These are phyloP conservation scores for Calonectria henricotiae DNA, from an alignment of 2,329 filamentous ascomycete species.

Conservation along the genomic window DNA sequence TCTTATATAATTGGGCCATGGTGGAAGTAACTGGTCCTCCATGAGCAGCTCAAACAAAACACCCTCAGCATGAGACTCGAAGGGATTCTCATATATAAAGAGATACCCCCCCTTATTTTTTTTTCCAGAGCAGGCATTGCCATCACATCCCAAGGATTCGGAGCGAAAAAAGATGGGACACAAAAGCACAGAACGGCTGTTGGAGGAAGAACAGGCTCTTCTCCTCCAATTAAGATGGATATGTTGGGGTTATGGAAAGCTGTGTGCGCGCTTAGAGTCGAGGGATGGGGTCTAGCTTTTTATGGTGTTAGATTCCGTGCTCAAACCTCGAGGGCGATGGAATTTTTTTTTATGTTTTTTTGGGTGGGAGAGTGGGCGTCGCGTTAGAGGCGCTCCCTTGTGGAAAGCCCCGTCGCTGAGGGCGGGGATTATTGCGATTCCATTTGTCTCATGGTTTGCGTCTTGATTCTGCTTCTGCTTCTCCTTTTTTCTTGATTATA, in stretches of 20 bases:
- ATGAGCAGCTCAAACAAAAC: conserved; percentile 46
- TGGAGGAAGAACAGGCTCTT: conserved; percentile 48
- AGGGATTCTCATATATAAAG: conserved; percentile 42
- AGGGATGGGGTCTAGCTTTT: conserved; percentile 31
- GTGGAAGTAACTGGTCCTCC: conserved; percentile 47
- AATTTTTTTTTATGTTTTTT: conserved; percentile 30
- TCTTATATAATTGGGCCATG: conserved; percentile 64
- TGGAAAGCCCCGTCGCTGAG: conserved; percentile 45
- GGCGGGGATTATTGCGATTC: conserved; percentile 49
- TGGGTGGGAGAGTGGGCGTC: conserved; percentile 37
- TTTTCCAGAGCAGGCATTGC: conserved; percentile 52
- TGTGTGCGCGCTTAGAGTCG: conserved; percentile 39
- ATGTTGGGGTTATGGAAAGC: conserved; percentile 40
- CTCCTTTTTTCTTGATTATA: conserved; percentile 55
- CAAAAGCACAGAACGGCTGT: conserved; percentile 47
- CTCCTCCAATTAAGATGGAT: conserved; percentile 43
- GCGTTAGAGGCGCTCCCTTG: conserved; percentile 37
- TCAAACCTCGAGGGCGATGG: conserved; percentile 36
- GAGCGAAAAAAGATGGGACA: conserved; percentile 54
- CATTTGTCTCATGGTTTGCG: conserved; percentile 54
- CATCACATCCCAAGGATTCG: conserved; percentile 56
- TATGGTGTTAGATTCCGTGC: conserved; percentile 35
- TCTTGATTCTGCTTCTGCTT: conserved; percentile 50
- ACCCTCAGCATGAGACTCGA: conserved; percentile 47
- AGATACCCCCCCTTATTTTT: conserved; percentile 30